Conservation (phyloP, 768 basidiomycete species). For the Piloderma croceum region DNA sequence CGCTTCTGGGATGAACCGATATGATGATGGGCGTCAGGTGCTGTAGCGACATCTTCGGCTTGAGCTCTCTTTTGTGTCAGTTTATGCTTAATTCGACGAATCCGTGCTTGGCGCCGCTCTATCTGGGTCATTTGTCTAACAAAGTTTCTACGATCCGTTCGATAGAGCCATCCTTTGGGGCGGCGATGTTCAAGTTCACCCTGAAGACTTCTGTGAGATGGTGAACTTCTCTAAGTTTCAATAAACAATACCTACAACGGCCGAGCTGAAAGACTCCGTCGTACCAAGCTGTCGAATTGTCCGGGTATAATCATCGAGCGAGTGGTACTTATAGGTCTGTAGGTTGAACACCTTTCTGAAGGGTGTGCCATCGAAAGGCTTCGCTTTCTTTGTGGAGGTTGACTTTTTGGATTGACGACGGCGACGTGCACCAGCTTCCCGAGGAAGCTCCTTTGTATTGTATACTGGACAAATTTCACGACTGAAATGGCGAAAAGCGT, state of each 20-base stretch:
- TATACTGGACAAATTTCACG: constrained; percentile 16
- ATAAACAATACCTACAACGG: constrained; percentile 16
- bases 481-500: constrained; percentile 16
- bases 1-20: not conserved
- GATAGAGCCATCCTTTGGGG: too few species aligned
- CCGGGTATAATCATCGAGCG: constrained; percentile 13
- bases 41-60: not conserved
- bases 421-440: not conserved
- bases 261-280: constrained; percentile 30
- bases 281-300: constrained; percentile 24
- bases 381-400: not conserved
- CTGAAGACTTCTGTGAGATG: constrained; percentile 20
- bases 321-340: constrained; percentile 14
- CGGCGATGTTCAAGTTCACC: constrained; percentile 33
- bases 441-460: constrained; percentile 14
- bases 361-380: not conserved
- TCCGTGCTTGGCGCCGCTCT: not conserved
- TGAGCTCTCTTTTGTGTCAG: not conserved
- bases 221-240: not conserved
- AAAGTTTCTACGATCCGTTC: too few species aligned
- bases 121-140: not conserved
- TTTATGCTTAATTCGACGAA: not conserved
- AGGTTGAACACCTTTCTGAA: constrained; percentile 9
- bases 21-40: not conserved
- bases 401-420: not conserved